These are phyloP conservation scores for Neonectria coccinea DNA, from an alignment of 2,329 filamentous ascomycete species.

Conservation along the genomic window DNA sequence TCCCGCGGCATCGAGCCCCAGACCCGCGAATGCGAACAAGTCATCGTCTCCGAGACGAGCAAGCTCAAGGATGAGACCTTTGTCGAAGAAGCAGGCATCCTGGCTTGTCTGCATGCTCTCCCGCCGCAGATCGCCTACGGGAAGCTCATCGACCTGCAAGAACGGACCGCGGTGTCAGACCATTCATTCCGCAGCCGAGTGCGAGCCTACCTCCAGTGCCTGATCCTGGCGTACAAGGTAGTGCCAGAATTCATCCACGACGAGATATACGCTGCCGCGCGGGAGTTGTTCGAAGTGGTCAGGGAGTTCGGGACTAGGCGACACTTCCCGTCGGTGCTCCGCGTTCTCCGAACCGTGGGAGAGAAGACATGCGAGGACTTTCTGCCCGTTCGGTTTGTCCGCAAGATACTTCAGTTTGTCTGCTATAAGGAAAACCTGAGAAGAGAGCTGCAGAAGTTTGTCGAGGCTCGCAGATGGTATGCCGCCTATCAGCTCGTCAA, in stretches of 20 bases:
- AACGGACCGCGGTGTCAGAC: constrained; percentile 9
- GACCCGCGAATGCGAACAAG: constrained; percentile 22
- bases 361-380: constrained; percentile 23
- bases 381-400: constrained; percentile 19
- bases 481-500: constrained; percentile 19
- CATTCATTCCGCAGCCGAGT: constrained; percentile 19
- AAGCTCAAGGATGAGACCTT: constrained; percentile 19
- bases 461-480: constrained; percentile 12
- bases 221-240: constrained; percentile 19
- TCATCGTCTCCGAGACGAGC: constrained; percentile 14
- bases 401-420: constrained; percentile 14
- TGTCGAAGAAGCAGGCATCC: constrained; percentile 20
- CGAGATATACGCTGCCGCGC: constrained; percentile 4
- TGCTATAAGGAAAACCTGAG: constrained; percentile 21
- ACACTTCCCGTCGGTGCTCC: constrained; percentile 14
- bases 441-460: constrained; percentile 13
- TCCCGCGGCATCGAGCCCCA: constrained; percentile 20
- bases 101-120: constrained; percentile 29
- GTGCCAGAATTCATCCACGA: constrained; percentile 7
- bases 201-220: constrained; percentile 29
- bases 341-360: constrained; percentile 17
- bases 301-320: constrained; percentile 3
- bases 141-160: constrained; percentile 15
- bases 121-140: constrained; percentile 13
- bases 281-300: constrained; percentile 22